Conservation (phyloP, 2,329 filamentous ascomycete species). For the Fusarium sp. region DNA sequence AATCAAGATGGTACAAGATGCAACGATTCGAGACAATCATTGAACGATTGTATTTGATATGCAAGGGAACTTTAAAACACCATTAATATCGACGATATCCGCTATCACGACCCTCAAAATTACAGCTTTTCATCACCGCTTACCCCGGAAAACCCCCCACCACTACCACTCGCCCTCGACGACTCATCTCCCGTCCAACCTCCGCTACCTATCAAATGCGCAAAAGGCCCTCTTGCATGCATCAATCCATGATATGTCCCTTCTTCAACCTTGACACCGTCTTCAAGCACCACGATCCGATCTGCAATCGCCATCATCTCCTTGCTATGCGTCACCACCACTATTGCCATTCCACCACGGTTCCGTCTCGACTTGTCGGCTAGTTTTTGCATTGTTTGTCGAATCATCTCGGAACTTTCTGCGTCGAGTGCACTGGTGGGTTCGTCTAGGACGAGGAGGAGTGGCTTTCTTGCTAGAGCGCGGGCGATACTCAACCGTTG, state of each 20-base stretch:
- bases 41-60: neutral
- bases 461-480: conserved; percentile 77
- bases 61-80: neutral
- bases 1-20: neutral
- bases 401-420: conserved; percentile 72
- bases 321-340: conserved; percentile 83
- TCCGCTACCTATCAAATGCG: conserved; percentile 58
- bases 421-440: conserved; percentile 85
- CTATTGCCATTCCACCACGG: conserved; percentile 69
- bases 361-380: conserved; percentile 48
- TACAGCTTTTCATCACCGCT: neutral
- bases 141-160: neutral
- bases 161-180: neutral
- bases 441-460: conserved; percentile 85
- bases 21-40: neutral
- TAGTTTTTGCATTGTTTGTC: conserved; percentile 70
- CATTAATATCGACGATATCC: neutral
- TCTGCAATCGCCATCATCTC: conserved; percentile 91
- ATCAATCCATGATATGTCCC: conserved; percentile 75
- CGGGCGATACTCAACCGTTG: conserved; percentile 86
- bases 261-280: conserved; percentile 72
- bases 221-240: conserved; percentile 57
- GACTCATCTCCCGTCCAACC: conserved; percentile 19
- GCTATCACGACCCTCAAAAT: neutral
- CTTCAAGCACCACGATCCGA: conserved; percentile 78